These are phyloP conservation scores for Clitopilus passeckerianus DNA, from an alignment of 768 basidiomycete genomes.

Conservation along the genomic window DNA sequence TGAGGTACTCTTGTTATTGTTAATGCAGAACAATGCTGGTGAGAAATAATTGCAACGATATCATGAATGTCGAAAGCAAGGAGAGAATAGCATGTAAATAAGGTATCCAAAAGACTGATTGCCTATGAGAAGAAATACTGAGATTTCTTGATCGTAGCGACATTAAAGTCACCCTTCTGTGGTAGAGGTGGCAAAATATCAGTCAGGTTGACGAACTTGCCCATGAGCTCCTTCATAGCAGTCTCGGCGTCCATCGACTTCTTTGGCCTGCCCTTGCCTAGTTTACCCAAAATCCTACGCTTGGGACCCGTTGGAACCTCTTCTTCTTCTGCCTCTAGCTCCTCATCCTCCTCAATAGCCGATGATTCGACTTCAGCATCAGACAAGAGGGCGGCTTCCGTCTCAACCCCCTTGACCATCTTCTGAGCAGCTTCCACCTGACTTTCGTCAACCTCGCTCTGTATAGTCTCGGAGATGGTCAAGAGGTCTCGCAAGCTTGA, in stretches of 20 bases:
- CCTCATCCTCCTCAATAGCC: neutral
- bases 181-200: slow-evolving; percentile 82
- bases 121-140: slow-evolving; percentile 91
- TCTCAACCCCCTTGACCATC: slow-evolving; percentile 14
- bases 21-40: neutral
- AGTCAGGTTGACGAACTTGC: slow-evolving; percentile 69
- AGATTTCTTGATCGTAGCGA: slow-evolving; percentile 74
- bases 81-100: neutral
- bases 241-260: neutral
- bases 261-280: neutral
- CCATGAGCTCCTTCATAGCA: slow-evolving; percentile 19
- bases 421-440: slow-evolving; percentile 9
- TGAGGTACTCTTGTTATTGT: neutral
- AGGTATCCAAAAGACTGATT: neutral
- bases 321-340: neutral
- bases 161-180: slow-evolving; percentile 80
- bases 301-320: neutral
- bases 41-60: neutral
- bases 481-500: slow-evolving; percentile 26
- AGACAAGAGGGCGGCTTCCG: neutral
- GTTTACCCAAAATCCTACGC: neutral
- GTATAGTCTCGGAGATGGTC: slow-evolving; percentile 29
- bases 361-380: neutral
- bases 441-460: slow-evolving; percentile 26
- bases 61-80: neutral